These are phyloP conservation scores for Colletotrichum sp. DNA, from an alignment of 2,329 filamentous ascomycete species.

Conservation along the genomic window DNA sequence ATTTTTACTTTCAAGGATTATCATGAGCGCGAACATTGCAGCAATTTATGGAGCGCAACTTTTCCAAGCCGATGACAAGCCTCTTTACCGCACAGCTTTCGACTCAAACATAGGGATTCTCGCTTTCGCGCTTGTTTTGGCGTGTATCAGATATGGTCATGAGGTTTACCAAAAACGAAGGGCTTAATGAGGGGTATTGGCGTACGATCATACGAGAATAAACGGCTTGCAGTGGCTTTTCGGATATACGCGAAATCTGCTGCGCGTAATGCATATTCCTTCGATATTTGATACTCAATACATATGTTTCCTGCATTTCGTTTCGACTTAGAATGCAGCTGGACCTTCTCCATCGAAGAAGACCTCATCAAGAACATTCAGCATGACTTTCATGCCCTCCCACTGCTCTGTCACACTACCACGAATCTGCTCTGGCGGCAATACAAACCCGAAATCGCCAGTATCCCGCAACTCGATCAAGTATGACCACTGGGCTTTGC, in stretches of 20 bases:
- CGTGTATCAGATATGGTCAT: slow-evolving; percentile 47
- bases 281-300: not conserved
- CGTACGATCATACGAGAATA: not conserved
- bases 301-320: not conserved
- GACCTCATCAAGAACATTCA: slow-evolving; percentile 34
- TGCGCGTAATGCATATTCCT: not conserved
- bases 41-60: slow-evolving; percentile 67
- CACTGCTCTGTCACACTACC: slow-evolving; percentile 38
- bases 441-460: slow-evolving; percentile 38
- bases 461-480: slow-evolving; percentile 41
- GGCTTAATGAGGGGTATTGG: not conserved
- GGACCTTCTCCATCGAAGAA: slow-evolving; percentile 37
- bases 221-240: too few species aligned
- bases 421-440: slow-evolving; percentile 40
- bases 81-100: slow-evolving; percentile 57
- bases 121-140: slow-evolving; percentile 44
- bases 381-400: slow-evolving; percentile 36
- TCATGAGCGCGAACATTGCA: slow-evolving; percentile 67
- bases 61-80: slow-evolving; percentile 57
- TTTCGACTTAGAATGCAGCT: not conserved
- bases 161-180: slow-evolving; percentile 28
- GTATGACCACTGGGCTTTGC: slow-evolving; percentile 37
- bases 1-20: slow-evolving; percentile 42
- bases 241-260: not conserved
- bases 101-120: slow-evolving; percentile 49